Base-by-base conservation (phyloP, 2,329 filamentous ascomycete genomes). In the Rasamsonia emersonii region DNA sequence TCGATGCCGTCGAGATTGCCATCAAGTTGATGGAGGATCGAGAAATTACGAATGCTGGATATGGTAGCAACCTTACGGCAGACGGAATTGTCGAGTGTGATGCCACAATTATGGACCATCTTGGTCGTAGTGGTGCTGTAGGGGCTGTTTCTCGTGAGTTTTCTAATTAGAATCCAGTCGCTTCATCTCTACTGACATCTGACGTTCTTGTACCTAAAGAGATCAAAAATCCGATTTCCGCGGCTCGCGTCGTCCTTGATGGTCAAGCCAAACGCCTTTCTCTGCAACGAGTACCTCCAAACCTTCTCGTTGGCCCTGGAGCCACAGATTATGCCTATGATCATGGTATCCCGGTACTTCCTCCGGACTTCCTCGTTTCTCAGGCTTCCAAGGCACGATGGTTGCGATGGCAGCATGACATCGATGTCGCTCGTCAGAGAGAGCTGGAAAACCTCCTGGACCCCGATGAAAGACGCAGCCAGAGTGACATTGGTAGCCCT, bases 21-120 rank as follows among this genome's bases (percentile, higher is more conserved):
- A 77, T 98, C 49, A 84, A 81, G 45, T 70, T 85, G 13, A 75
- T 98, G 11, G 91, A 98, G 61, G 85, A 98, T 54, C 79, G 82
- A 36, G 86, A 95, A 49, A 93, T 98, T 44, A 98, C 93, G 20
- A 98, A 98, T 56, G 84, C 89, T 21, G 91, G 91, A 0, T 96
- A 83, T 54, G 91, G 93, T 28, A 98, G 91, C 61, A 98, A 98
- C 49, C 67, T 98, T 15, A 80, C 85, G 26, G 83, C 93, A 41
- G 82, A 95, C 45, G 91, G 91, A 2, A 75, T 78, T 1, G 91
- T 96, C 9, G 91, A 98, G 57, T 93, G 88, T 46, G 91, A 98
- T 65, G 91, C 91, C 34, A 88, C 86, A 1, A 75, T 98, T 33
- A 82, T 98, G 24, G 88, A 98, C 50, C 83, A 96, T 54, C 67